Conservation (phyloP, 2,329 filamentous ascomycete genomes). For the Scolecobasidium constrictum region DNA sequence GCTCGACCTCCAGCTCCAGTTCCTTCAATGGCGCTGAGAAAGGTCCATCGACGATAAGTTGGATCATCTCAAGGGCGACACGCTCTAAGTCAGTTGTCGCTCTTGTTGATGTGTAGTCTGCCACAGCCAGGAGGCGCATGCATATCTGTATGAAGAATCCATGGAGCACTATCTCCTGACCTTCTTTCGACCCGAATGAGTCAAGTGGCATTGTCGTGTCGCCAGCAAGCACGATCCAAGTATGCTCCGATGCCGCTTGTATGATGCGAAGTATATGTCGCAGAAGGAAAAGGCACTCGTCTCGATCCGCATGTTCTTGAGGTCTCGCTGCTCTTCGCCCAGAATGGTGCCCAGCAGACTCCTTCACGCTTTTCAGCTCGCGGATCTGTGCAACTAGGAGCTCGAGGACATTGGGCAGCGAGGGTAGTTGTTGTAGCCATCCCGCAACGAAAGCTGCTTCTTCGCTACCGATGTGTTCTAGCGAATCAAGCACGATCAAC, state of each 20-base stretch:
- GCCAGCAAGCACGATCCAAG: constrained; percentile 60
- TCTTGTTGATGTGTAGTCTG: constrained; percentile 27
- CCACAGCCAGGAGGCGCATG: constrained; percentile 46
- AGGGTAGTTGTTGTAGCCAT: constrained; percentile 61
- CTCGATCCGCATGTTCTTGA: constrained; percentile 21
- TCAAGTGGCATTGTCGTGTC: constrained; percentile 43
- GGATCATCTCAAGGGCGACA: constrained; percentile 51
- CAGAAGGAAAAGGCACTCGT: constrained; percentile 69
- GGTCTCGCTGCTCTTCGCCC: constrained; percentile 14
- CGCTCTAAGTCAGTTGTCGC: constrained; percentile 54
- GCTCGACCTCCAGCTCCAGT: constrained; percentile 57
- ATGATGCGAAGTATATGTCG: constrained; percentile 64
- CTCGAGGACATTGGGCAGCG: constrained; percentile 37
- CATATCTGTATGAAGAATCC: constrained; percentile 58
- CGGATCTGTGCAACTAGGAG: constrained; percentile 13
- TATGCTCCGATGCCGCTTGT: constrained; percentile 53
- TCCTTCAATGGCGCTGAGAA: constrained; percentile 47
- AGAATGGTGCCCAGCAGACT: constrained; percentile 14
- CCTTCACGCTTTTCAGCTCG: constrained; percentile 12
- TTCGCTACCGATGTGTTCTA: constrained; percentile 62
- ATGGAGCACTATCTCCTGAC: constrained; percentile 48
- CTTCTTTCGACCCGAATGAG: constrained; percentile 26
- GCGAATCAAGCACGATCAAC: constrained; percentile 68
- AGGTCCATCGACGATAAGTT: constrained; percentile 56
- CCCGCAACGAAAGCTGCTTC: constrained; percentile 65